A percentile compares a stretch with the other conserved stretches of the same genome.
These are phyloP conservation scores for Oryza glaberrima DNA, from an alignment of 176 grass and related monocot genomes.

Conservation along the genomic window DNA sequence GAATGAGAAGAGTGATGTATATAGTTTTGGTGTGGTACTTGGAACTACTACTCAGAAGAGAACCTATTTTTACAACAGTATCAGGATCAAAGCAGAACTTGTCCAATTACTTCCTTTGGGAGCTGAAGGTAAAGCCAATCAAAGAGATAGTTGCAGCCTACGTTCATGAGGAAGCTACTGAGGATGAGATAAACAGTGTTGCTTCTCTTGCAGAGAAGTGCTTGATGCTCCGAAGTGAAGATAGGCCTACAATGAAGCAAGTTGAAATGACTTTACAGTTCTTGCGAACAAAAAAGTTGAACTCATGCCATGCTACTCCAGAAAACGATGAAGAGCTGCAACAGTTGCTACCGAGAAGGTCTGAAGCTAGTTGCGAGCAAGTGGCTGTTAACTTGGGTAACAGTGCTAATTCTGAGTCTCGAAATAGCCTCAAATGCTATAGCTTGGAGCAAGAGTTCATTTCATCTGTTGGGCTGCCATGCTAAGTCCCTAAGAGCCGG, in stretches of 20 bases:
- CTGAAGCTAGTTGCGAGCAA: not conserved
- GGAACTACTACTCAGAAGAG: constrained; percentile 10
- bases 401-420: not conserved
- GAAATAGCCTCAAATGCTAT: not conserved
- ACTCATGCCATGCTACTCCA: not conserved
- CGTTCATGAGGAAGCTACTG: not conserved
- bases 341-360: not conserved
- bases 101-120: not conserved
- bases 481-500: not conserved
- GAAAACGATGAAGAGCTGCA: not conserved
- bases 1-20: constrained; percentile 48
- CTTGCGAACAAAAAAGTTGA: not conserved
- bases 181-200: constrained; percentile 3
- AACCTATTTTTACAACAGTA: not conserved
- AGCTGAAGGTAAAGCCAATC: not conserved
- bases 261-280: not conserved
- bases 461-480: not conserved
- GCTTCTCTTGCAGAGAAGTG: constrained; percentile 16
- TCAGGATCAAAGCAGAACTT: not conserved
- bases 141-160: constrained; percentile 1
- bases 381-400: not conserved
- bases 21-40: constrained; percentile 45
- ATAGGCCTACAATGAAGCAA: constrained; percentile 23
- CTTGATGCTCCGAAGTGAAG: not conserved
- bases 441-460: not conserved